Base-by-base conservation (phyloP, 257 asterid species). In the Petrea volubilis region DNA sequence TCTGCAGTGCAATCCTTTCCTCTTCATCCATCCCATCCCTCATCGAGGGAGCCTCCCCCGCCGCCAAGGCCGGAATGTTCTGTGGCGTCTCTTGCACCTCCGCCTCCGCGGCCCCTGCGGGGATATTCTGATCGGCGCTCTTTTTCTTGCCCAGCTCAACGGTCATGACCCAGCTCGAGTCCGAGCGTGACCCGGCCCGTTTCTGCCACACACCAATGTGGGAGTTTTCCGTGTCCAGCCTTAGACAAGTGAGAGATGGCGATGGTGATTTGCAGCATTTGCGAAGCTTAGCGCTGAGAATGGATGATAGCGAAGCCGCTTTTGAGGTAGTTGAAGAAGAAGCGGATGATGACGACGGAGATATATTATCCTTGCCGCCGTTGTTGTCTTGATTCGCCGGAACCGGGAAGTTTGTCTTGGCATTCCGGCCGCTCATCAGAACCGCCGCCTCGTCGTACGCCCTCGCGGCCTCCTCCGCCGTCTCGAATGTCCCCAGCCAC, bases 141-240 rank as follows among this genome's bases (percentile, higher is more conserved):
- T 74, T 85, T 21, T 80, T 78, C 33, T 85, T 86, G 0, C 87
- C 86, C 21, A 92, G 87, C 80, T 92, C 86, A 28, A 92, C 92
- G 0, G 87, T 88, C 98, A 90, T 90, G 72, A 92, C 96, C 98
- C 98, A 92, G 56, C 72, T 88, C 0, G 98, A 90, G 56, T 86
- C 90, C 4, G 96, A 83, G 11, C 90, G 49, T 11, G 89, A 80
- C 34, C 98, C 98, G 60, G 98, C 98, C 68, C 96, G 90, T 71
- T 92, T 90, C 81, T 92, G 98, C 98, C 98, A 90, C 59, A 92
- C 97, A 0, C 98, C 98, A 17, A 92, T 90, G 74, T 90, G 96
- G 46, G 94, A 88, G 31, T 68, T 92, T 71, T 92, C 96, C 0
- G 81, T 92, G 79, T 92, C 98, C 2, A 92, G 90, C 70, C 98